A percentile compares a stretch with the other conserved stretches of the same genome.
These are phyloP conservation scores for Dactylis glomerata DNA, from an alignment of 176 grass and related monocot genomes.

Conservation along the genomic window DNA sequence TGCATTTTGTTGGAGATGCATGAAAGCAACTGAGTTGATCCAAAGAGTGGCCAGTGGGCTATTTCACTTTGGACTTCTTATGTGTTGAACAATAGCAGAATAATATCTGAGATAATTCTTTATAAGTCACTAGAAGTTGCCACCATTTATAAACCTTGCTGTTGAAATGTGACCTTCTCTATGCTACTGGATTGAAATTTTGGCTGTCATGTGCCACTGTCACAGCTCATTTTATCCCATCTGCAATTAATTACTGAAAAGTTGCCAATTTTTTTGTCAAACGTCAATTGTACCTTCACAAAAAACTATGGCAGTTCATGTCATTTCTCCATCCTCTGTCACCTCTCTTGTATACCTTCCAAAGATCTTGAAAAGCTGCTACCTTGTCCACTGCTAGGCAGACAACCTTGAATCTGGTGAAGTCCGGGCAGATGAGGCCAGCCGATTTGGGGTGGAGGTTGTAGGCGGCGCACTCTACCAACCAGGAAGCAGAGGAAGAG, in stretches of 20 bases:
- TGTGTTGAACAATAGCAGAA: neutral
- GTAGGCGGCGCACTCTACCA: neutral
- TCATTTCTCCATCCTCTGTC: neutral
- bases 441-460: neutral
- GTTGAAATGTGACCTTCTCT: neutral
- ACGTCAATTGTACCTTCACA: neutral
- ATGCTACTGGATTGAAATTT: neutral
- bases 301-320: neutral
- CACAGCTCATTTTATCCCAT: neutral
- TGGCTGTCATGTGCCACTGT: neutral
- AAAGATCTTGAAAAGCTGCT: neutral
- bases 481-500: neutral
- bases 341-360: neutral
- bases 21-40: neutral
- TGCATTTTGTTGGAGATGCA: neutral
- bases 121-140: slow-evolving; percentile 4
- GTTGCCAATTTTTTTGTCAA: neutral
- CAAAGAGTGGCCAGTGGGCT: neutral
- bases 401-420: neutral
- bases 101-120: neutral
- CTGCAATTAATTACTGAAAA: neutral
- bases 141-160: neutral
- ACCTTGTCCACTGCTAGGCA: neutral
- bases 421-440: neutral
- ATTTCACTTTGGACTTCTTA: slow-evolving; percentile 14